Conservation (phyloP, 306 rosid genomes). For the Corylus heterophylla region DNA sequence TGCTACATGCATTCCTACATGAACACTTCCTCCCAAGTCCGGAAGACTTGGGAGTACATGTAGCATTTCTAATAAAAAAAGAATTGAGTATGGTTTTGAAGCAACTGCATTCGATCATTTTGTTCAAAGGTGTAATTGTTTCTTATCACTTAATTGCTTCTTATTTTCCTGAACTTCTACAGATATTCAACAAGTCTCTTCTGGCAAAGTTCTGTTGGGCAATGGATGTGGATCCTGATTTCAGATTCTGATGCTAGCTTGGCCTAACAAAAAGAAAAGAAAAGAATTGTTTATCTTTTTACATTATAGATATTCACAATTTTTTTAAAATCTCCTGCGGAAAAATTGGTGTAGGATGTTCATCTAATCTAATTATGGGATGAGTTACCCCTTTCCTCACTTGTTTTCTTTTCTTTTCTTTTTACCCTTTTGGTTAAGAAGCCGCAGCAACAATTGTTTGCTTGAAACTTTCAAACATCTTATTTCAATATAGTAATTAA, state of each 20-base stretch:
- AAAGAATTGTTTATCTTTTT: constrained; percentile 29
- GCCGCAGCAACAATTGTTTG: constrained; percentile 12
- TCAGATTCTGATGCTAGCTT: constrained; percentile 76
- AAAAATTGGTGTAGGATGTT: constrained; percentile 57
- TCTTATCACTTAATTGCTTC: neutral
- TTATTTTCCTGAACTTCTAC: constrained; percentile 11
- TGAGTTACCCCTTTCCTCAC: constrained; percentile 40
- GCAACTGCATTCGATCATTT: neutral
- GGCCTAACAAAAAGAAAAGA: neutral
- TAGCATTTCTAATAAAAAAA: too few species aligned
- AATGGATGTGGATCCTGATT: constrained; percentile 93
- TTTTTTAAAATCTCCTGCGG: constrained; percentile 33
- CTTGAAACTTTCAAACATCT: neutral
- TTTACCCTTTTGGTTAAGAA: neutral
- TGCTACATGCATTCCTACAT: too few species aligned
- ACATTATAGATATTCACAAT: constrained; percentile 31
- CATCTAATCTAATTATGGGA: constrained; percentile 79
- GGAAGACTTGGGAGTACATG: too few species aligned
- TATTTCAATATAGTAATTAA: neutral
- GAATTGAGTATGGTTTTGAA: neutral
- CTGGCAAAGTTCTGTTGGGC: constrained; percentile 92
- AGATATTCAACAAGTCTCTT: constrained; percentile 91
- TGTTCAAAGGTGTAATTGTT: neutral
- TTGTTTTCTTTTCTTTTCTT: neutral
- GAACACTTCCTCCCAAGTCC: too few species aligned